Base-by-base conservation (phyloP, 768 basidiomycete genomes). In the Plicaturopsis crispa region DNA sequence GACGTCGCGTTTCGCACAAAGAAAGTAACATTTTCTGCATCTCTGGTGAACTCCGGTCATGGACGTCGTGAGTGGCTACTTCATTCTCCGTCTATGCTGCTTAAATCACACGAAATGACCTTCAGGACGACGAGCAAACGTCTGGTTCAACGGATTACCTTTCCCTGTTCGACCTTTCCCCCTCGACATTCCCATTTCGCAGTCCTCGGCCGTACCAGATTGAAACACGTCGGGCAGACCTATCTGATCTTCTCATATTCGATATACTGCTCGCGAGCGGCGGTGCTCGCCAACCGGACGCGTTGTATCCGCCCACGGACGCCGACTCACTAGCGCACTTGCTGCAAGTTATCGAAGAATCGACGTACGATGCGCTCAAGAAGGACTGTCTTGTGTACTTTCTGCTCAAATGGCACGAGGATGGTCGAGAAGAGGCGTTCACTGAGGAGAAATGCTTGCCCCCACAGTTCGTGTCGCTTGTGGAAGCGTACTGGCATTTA, bases 401-500 rank as follows among this genome's bases (percentile, higher is more conserved):
- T 52, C 61, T 91, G 44, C 66, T 91, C 42, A 87, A 84, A 53
- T 87, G 80, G 81, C 75, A 82, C 42, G 66, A 72, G 49, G 83
- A 87, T 52, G 70, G 73, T 60, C 69, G 53, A 63, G 83, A 67
- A 52, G 67, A 44, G 49, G 56, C 43, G 65, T 85, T 64, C 59
- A 62, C 52, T 38, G 64, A 56, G 56, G 74, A 55, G n/a, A 61
- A 70, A 20, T 75, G 71, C 48, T 80, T 91, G 43, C 78, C 84
- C 4, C 80, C 84, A 3, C 87, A 88, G 48, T 89, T 88, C 50
- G 66, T 71, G 5, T 62, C 70, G 4, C 69, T 90, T 33, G 75
- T 84, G n/a, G 81, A 86, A 61, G 87, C 88, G 51, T 90, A 90
- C 61, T 91, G 84, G 82, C 62, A 75, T 54, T 61, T 91, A 42